Conservation (phyloP, 2,329 filamentous ascomycete genomes). For the Verticillium longisporum region DNA sequence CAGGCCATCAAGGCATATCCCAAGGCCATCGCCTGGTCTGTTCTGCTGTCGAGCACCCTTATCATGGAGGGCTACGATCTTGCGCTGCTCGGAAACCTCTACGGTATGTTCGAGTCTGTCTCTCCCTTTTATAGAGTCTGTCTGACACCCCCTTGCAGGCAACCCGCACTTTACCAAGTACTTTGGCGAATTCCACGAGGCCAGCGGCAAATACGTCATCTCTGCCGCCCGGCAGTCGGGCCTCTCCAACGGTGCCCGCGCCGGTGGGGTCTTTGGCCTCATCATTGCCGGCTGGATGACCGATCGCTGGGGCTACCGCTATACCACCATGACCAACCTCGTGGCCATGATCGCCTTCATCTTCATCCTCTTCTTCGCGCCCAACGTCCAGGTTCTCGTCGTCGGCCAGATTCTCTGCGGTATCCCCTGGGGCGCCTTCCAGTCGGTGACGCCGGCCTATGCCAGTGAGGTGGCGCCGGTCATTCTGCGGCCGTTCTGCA, state of each 20-base stretch:
- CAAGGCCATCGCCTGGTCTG: constrained; percentile 40
- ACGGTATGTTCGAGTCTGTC: constrained; percentile 12
- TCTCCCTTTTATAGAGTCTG: background rate
- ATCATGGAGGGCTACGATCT: constrained; percentile 48
- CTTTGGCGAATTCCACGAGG: constrained; percentile 31
- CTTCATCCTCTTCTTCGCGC: constrained; percentile 47
- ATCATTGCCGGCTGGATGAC: constrained; percentile 44
- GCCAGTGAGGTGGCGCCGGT: constrained; percentile 43
- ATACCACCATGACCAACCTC: constrained; percentile 41
- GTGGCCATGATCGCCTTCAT: constrained; percentile 41
- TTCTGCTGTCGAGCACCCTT: constrained; percentile 35
- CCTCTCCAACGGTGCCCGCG: constrained; percentile 44
- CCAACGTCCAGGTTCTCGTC: constrained; percentile 37
- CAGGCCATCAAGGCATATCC: constrained; percentile 34
- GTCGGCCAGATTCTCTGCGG: constrained; percentile 42
- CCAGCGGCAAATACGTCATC: constrained; percentile 34
- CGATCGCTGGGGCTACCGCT: constrained; percentile 43
- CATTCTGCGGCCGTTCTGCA: constrained; percentile 43
- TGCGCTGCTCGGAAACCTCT: constrained; percentile 40
- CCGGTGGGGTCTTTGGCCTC: constrained; percentile 49
- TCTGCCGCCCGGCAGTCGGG: constrained; percentile 52
- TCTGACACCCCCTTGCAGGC: background rate
- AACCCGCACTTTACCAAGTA: constrained; percentile 30
- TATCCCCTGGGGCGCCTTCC: constrained; percentile 46
- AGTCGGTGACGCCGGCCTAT: constrained; percentile 44